These are phyloP conservation scores for Saccharomycopsis phalli DNA, from an alignment of 1,139 yeast species.

Conservation along the genomic window DNA sequence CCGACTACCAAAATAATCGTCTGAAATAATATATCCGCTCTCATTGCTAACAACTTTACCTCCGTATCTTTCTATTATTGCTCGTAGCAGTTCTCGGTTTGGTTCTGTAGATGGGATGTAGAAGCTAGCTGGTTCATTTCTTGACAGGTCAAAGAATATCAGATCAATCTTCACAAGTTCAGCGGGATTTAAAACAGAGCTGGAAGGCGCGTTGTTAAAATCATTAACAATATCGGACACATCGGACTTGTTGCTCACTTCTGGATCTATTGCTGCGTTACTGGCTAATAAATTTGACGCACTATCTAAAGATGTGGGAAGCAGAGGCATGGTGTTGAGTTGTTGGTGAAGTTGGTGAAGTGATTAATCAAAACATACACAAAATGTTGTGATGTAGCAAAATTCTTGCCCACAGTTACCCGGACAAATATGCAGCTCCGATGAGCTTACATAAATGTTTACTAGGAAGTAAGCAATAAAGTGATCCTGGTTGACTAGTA, in stretches of 20 bases:
- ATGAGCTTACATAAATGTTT: no score
- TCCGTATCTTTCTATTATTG: constrained; percentile 22
- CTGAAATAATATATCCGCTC: constrained; percentile 20
- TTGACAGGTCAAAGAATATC: constrained; percentile 5
- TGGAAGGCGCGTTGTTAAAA: not conserved
- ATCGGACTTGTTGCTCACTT: constrained; percentile 6
- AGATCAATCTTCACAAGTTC: not conserved
- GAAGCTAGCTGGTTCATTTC: constrained; percentile 21
- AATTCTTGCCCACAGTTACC: no score
- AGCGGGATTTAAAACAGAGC: not conserved
- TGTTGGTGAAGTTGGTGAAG: constrained; percentile 9
- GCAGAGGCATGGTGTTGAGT: constrained; percentile 15
- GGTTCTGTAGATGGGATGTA: constrained; percentile 23
- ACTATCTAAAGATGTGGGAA: no score
- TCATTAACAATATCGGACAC: not conserved
- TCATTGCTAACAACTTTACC: constrained; percentile 22
- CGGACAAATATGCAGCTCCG: no score
- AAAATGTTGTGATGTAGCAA: no score
- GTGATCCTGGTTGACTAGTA: no score
- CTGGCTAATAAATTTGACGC: not conserved
- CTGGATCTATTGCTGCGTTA: constrained; percentile 4
- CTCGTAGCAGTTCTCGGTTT: constrained; percentile 20
- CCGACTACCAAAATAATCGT: constrained; percentile 21
- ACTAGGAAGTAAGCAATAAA: not conserved
- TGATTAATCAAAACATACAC: constrained; percentile 9